Evolutionary conservation across 345 rosid genomes (phyloP).

Genomic region (Boechera divaricarpa): DNA sequence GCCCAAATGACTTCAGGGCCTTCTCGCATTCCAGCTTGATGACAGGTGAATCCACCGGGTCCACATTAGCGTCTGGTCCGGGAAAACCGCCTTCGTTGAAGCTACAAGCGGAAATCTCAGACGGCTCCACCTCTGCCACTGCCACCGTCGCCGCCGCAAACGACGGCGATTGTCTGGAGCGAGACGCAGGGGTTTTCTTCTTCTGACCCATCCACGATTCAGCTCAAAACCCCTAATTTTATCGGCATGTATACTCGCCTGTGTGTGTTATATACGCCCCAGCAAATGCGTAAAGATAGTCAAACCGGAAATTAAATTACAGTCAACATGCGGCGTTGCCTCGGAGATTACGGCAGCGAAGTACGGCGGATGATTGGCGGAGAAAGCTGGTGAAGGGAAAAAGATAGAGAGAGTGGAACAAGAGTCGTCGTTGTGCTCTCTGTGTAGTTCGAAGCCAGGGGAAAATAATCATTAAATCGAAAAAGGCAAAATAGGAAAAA

Average conservation of each 20-base stretch:
- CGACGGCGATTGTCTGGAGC: slow-evolving; percentile 58
- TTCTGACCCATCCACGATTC: slow-evolving; percentile 75
- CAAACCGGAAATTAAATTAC: slow-evolving; percentile 27
- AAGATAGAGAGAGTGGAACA: slow-evolving; percentile 39
- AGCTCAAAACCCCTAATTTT: slow-evolving; percentile 41
- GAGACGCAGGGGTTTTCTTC: slow-evolving; percentile 65
- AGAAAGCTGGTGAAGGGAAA: slow-evolving; percentile 48
- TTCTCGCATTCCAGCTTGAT: slow-evolving; percentile 86
- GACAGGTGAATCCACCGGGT: slow-evolving; percentile 40
- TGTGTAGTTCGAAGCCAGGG: slow-evolving; percentile 22
- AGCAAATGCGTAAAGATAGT: slow-evolving; percentile 17
- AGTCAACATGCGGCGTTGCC: slow-evolving; percentile 13
- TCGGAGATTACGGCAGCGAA: slow-evolving; percentile 7
- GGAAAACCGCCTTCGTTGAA: slow-evolving; percentile 5
- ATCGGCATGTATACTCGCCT: slow-evolving; percentile 33
- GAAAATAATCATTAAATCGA: slow-evolving; percentile 11
- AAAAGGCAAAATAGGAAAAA: not conserved
- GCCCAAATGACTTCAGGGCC: slow-evolving; percentile 74
- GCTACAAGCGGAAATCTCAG: slow-evolving; percentile 29
- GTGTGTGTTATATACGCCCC: slow-evolving; percentile 1
- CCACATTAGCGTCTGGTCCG: slow-evolving; percentile 42
- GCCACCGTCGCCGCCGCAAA: slow-evolving; percentile 35
- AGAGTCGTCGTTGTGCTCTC: slow-evolving; percentile 33
- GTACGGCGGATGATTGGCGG: slow-evolving; percentile 48
- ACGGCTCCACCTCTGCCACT: slow-evolving; percentile 28